Evolutionary conservation across 2,329 filamentous ascomycete species (phyloP), one percentile per base, ranked within the genome.

Genomic region (Onygena corvina): DNA sequence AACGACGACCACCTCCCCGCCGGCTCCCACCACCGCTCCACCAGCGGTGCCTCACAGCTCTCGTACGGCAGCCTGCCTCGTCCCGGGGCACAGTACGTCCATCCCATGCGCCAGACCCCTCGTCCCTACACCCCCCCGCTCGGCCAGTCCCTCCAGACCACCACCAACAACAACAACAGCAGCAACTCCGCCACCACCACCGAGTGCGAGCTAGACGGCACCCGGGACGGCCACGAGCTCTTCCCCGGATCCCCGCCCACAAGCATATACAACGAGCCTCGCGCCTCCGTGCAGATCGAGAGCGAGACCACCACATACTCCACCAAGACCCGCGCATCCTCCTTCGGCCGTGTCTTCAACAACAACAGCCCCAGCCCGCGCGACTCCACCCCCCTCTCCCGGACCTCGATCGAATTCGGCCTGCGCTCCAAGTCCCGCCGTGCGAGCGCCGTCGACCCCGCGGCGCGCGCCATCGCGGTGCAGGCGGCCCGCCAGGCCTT

Each of bases 401-500:
- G 76, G 38, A 73, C 74, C 29, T 78, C 75, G 25, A 67, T 79
- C 48, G 76, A 80, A 59, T 75, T 72, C 53, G 69, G 74, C 18
- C 73, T 77, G 54, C 70, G 71, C 62, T 75, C 57, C 18, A 71
- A 68, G 46, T 71, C 68, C 21, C 66, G 70, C 49, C 66, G 71
- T 49, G 64, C 47, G 16, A 52, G 52, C 31, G 62, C 68, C 50
- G 69, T 67, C 12, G 76, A 79, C 55, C 69, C 76, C 5, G 67
- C 71, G 25, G 71, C 72, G 3, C 71, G 75, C 33, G 76, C 75
- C 35, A 76, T 76, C 14, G 71, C 71, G 3, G 75, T 80, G 7
- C 71, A 74, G 49, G 75, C 73, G 38, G 72, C 75, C 3, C 71
- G 77, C 4, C 67, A 72, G 46, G 76, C 76, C 27, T 80, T 79